These are phyloP conservation scores for Rhizoctonia solani DNA, from an alignment of 1,284 basidiomycete species.

Conservation along the genomic window DNA sequence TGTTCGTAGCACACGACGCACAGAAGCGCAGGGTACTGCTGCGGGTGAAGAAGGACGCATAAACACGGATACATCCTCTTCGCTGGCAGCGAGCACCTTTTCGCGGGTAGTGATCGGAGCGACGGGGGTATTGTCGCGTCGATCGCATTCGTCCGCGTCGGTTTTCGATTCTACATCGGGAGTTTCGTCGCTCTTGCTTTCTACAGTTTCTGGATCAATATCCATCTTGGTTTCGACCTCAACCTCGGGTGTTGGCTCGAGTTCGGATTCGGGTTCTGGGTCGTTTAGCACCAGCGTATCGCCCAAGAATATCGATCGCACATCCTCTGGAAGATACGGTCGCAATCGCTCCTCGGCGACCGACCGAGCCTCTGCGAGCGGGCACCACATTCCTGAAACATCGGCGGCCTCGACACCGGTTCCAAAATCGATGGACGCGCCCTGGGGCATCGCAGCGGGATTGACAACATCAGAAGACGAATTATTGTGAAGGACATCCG, in stretches of 20 bases:
- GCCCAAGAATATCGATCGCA: constrained; percentile 8
- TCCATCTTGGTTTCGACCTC: background rate
- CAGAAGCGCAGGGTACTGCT: constrained; percentile 11
- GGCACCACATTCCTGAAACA: constrained; percentile 28
- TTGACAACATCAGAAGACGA: background rate
- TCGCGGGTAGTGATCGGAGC: constrained; percentile 4
- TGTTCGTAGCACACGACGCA: constrained; percentile 26
- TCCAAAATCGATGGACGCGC: constrained; percentile 30
- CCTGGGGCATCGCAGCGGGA: constrained; percentile 14
- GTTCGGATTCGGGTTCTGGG: background rate
- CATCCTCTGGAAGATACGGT: constrained; percentile 21
- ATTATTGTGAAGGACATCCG: constrained; percentile 13
- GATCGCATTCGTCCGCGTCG: background rate
- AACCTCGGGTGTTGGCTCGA: background rate
- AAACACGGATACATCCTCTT: constrained; percentile 24
- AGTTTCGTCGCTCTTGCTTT: background rate
- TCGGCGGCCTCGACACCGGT: constrained; percentile 24
- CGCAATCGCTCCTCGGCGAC: constrained; percentile 20
- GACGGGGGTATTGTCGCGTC: constrained; percentile 14
- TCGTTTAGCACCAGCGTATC: background rate
- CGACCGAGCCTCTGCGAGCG: constrained; percentile 14
- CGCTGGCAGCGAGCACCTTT: constrained; percentile 24
- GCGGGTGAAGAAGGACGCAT: constrained; percentile 31
- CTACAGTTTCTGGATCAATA: background rate
- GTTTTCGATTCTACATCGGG: background rate